These are phyloP conservation scores for Citeromyces nyonsensis DNA, from an alignment of 805 yeast genomes.

Conservation along the genomic window DNA sequence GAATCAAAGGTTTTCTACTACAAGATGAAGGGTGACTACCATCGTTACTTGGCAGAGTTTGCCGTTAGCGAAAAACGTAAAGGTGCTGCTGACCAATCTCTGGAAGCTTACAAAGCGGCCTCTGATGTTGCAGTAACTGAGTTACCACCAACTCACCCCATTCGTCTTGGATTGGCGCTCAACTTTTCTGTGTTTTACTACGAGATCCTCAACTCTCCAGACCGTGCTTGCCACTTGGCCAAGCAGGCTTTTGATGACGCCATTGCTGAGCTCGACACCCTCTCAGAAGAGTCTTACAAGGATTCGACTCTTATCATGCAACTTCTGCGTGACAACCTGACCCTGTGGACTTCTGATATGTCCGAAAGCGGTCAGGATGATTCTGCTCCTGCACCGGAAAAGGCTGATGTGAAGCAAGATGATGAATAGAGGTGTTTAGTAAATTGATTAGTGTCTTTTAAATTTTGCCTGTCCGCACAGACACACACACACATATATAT, in stretches of 20 bases:
- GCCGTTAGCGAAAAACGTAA: conserved; percentile 85
- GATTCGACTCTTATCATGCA: conserved; percentile 98
- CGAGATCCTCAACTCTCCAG: conserved; percentile 96
- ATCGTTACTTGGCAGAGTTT: conserved; percentile 96
- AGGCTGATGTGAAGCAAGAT: conserved; percentile 13
- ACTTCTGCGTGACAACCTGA: conserved; percentile 93
- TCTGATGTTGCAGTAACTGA: conserved; percentile 94
- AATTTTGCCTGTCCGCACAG: not conserved
- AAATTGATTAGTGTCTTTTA: conserved; percentile 1
- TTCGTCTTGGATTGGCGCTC: conserved; percentile 93
- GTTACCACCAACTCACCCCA: conserved; percentile 97
- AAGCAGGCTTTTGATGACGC: conserved; percentile 99
- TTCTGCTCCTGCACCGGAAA: conserved; percentile 17
- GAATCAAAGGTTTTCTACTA: conserved; percentile 97
- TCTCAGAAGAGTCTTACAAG: conserved; percentile 95
- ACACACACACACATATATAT: not conserved
- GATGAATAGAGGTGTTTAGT: conserved; percentile 12
- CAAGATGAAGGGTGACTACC: conserved; percentile 99
- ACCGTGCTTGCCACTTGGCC: conserved; percentile 97
- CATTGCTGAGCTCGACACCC: conserved; percentile 93
- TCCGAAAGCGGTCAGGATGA: conserved; percentile 65
- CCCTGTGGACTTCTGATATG: conserved; percentile 95
- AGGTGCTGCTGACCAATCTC: conserved; percentile 81
- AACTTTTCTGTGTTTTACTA: conserved; percentile 97
- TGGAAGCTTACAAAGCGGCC: conserved; percentile 90